Evolutionary conservation across 345 rosid genomes (phyloP).

Genomic region (Eucalyptus regnans): DNA sequence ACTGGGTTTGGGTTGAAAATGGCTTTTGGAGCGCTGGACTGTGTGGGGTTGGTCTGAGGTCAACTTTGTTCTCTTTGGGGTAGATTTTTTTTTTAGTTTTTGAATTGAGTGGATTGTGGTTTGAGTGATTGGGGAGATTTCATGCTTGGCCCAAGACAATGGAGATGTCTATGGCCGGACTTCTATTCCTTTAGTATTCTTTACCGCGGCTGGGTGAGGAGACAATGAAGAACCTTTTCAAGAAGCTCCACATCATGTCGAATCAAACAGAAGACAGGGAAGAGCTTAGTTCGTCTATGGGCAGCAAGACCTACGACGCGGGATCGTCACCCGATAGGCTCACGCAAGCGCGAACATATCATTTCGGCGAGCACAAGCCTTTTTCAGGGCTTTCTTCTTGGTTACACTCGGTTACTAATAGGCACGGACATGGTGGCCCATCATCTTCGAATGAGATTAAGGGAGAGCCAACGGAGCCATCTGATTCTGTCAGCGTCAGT

Average conservation of each 20-base stretch:
- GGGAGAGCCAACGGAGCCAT: slow-evolving; percentile 34
- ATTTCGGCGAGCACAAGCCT: slow-evolving; percentile 48
- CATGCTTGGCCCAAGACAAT: slow-evolving; percentile 55
- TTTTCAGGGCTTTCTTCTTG: slow-evolving; percentile 67
- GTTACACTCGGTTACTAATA: slow-evolving; percentile 66
- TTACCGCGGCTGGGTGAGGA: slow-evolving; percentile 3
- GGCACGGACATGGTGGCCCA: slow-evolving; percentile 44
- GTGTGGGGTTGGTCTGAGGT: not conserved
- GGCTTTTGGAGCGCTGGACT: slow-evolving; percentile 3
- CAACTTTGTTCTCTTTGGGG: not conserved
- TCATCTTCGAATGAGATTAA: slow-evolving; percentile 41
- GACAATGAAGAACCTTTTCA: slow-evolving; percentile 81
- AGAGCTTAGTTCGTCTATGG: slow-evolving; percentile 52
- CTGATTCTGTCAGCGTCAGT: slow-evolving; percentile 24
- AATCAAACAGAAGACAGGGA: slow-evolving; percentile 53
- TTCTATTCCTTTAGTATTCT: slow-evolving; percentile 39
- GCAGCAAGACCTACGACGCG: slow-evolving; percentile 30
- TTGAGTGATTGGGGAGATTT: slow-evolving; percentile 9
- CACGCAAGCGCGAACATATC: slow-evolving; percentile 19
- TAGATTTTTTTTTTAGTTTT: not conserved
- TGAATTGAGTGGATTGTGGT: not conserved
- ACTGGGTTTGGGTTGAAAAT: slow-evolving; percentile 7
- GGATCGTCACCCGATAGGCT: slow-evolving; percentile 34
- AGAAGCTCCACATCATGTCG: slow-evolving; percentile 68
- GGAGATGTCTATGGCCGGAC: slow-evolving; percentile 53